These are phyloP conservation scores for Blastobotrys parvus DNA, from an alignment of 805 yeast species.

Conservation along the genomic window DNA sequence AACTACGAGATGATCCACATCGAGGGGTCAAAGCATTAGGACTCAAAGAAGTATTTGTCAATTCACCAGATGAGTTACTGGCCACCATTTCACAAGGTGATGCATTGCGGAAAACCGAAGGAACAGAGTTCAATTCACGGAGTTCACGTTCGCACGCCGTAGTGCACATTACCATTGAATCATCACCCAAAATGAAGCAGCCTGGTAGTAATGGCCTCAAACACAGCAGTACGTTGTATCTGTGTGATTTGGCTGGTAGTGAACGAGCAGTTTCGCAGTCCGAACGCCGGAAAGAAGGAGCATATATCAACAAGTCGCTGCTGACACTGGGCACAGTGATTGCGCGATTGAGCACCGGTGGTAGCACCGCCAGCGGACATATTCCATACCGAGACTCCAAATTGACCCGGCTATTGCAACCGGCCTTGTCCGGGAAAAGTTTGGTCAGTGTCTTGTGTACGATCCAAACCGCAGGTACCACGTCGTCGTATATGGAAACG, in stretches of 20 bases:
- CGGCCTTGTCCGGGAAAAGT: conserved; percentile 82
- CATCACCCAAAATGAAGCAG: conserved; percentile 29
- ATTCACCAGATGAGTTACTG: conserved; percentile 51
- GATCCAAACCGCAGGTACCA: conserved; percentile 52
- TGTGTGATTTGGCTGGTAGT: conserved; percentile 97
- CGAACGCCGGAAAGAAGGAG: conserved; percentile 88
- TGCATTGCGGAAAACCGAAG: conserved; percentile 64
- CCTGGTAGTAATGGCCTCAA: background rate
- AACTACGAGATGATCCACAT: conserved; percentile 61
- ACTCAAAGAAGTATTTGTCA: conserved; percentile 52
- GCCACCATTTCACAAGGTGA: conserved; percentile 62
- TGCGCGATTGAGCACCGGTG: conserved; percentile 42
- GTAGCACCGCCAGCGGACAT: conserved; percentile 39
- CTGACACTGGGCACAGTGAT: conserved; percentile 90
- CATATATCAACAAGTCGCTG: conserved; percentile 84
- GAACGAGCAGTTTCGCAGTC: conserved; percentile 69
- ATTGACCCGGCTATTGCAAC: conserved; percentile 81
- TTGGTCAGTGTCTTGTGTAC: conserved; percentile 83
- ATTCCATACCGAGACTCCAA: conserved; percentile 92
- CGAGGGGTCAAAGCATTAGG: conserved; percentile 73
- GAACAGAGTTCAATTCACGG: conserved; percentile 81
- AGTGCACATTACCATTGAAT: conserved; percentile 53
- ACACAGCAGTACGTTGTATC: conserved; percentile 53
- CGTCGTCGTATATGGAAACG: conserved; percentile 59
- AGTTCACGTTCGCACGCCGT: conserved; percentile 92